Base-by-base conservation (phyloP, 495 filamentous ascomycete species). In the Clohesyomyces aquaticus region DNA sequence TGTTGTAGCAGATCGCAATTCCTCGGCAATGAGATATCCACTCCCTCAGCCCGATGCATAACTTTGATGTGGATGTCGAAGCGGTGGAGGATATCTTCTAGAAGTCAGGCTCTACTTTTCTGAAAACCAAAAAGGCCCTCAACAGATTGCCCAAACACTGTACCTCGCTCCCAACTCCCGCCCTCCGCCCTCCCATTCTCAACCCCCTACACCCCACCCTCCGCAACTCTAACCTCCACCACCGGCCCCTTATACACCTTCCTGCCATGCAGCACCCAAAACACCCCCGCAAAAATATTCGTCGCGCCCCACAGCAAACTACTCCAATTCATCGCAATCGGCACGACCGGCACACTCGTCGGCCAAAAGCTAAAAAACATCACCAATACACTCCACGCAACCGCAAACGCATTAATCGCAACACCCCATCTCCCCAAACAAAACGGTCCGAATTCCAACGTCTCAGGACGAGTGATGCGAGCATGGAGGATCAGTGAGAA, bases 401-500 rank as follows among this genome's bases (percentile, higher is more conserved):
- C 27, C 4, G 11, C 22, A 23, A 52, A 25, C 16, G 4, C 49
- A 28, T 52, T 52, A 8, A 52, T 18, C 18, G 8, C 4, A 8
- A 18, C 4, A 8, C 49, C 49, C 19, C 19, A 52, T 18, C 22
- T 23, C 32, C 32, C 32, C 6, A 38, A 14, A 6, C 32, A 6
- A 6, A 6, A 38, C 32, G 32, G 32, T 38, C 32, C 32, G 32
- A 38, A 38, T 38, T 38, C 32, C 32, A 38, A 14, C 6, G 6
- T 14, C 32, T 38, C 18, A 18, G 49, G 49, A 8, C 18, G 49
- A 22, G 8, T 9, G 4, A 52, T 10, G 9, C 49, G 49, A 6
- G 10, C 27, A 18, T 52, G 27, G 3, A 52, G 25, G 26, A 81
- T 59, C 1, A 81, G 71, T 11, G 74, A n/a, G 19, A 77, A 70